phyloP scores from a whole-genome alignment of 768 basidiomycete genomes.

The Hygrocybe punicea region DNA sequence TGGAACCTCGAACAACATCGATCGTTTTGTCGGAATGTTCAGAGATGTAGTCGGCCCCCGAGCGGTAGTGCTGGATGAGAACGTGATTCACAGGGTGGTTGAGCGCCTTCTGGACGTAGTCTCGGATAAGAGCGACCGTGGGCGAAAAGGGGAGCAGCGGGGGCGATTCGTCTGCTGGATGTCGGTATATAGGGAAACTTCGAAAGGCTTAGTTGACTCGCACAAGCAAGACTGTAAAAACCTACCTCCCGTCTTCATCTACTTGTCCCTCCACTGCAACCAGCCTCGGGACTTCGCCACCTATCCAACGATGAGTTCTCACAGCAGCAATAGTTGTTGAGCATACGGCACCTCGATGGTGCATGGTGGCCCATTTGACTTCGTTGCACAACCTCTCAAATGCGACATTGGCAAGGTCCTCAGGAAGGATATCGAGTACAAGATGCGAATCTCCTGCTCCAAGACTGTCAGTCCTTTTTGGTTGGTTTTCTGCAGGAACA shows the following conservation, averaged over 20 bases:
- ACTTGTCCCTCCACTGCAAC: conserved; percentile 62
- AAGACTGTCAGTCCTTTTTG: too few relatives aligned
- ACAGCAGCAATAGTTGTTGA: background rate
- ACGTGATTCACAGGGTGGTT: conserved; percentile 77
- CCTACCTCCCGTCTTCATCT: conserved; percentile 48
- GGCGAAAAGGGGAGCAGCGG: conserved; percentile 63
- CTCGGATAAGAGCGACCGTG: conserved; percentile 62
- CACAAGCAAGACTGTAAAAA: too few relatives aligned
- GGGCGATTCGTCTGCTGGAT: conserved; percentile 78
- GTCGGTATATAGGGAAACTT: conserved; percentile 77
- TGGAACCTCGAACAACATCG: conserved; percentile 70
- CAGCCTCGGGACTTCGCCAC: conserved; percentile 67
- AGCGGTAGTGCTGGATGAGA: conserved; percentile 77
- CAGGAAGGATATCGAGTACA: conserved; percentile 54
- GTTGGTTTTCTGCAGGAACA: too few relatives aligned
- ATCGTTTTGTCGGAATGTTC: conserved; percentile 87
- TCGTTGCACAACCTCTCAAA: conserved; percentile 60
- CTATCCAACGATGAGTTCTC: conserved; percentile 31
- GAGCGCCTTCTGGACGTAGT: conserved; percentile 55
- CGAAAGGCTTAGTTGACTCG: too few relatives aligned
- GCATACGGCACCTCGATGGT: conserved; percentile 57
- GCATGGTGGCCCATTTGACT: conserved; percentile 71
- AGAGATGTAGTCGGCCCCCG: conserved; percentile 77
- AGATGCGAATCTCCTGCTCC: conserved; percentile 70
- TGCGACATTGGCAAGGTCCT: conserved; percentile 50